Evolutionary conservation across 176 grass and related monocot species (phyloP).

Genomic region (Eleusine indica): DNA sequence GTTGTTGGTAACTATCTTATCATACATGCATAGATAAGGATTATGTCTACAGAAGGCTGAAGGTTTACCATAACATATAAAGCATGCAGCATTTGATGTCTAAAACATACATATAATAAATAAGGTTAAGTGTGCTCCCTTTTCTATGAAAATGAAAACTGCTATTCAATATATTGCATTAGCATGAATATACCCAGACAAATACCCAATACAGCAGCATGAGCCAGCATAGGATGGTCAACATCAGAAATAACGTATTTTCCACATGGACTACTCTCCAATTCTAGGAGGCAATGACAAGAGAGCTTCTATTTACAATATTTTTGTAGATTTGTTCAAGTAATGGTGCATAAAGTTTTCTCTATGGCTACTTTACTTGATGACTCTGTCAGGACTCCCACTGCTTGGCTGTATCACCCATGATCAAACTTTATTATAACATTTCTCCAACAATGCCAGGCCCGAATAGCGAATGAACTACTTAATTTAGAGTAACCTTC

Average conservation of each 20-base stretch:
- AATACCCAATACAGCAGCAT: conserved; percentile 9
- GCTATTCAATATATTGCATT: not conserved
- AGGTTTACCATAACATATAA: conserved; percentile 9
- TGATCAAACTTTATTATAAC: not conserved
- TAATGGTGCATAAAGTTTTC: not conserved
- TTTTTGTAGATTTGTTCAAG: not conserved
- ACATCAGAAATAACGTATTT: not conserved
- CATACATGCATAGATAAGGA: conserved; percentile 17
- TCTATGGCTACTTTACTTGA: not conserved
- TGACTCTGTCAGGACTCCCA: not conserved
- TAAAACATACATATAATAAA: too few species aligned
- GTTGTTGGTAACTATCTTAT: conserved; percentile 4
- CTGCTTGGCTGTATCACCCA: not conserved
- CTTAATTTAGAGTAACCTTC: not conserved
- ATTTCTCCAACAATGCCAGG: not conserved
- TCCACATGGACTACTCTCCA: not conserved
- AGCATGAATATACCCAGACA: not conserved
- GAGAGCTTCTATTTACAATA: not conserved
- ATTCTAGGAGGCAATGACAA: not conserved
- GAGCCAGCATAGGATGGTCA: not conserved
- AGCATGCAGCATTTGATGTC: not conserved
- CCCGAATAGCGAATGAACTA: not conserved
- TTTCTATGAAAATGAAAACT: not conserved
- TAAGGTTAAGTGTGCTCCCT: not conserved
- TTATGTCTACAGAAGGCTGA: conserved; percentile 9